A percentile compares a stretch with the other conserved stretches of the same genome.
These are phyloP conservation scores for Fraxinus velutina DNA, from an alignment of 305 asterid species.

Conservation along the genomic window DNA sequence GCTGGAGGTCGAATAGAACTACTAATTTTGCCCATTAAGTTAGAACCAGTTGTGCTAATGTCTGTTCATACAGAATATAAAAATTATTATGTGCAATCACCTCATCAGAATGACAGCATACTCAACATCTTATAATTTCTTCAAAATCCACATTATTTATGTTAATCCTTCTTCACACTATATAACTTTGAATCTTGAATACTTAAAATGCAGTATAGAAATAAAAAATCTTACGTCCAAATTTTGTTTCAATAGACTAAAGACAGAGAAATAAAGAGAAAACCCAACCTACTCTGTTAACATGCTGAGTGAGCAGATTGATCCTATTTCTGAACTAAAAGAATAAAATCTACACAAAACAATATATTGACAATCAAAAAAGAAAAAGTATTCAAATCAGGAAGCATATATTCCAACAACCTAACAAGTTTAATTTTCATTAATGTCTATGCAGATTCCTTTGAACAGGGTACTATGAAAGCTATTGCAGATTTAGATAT, in stretches of 20 bases:
- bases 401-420: conserved; percentile 17
- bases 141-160: conserved; percentile 10
- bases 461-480: conserved; percentile 8
- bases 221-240: neutral
- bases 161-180: neutral
- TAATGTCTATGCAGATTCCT: neutral
- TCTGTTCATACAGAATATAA: conserved; percentile 28
- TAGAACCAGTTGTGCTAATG: conserved; percentile 27
- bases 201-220: neutral
- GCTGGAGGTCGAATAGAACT: conserved; percentile 23
- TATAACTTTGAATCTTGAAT: conserved; percentile 1
- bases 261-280: neutral
- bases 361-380: conserved; percentile 7
- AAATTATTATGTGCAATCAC: conserved; percentile 10
- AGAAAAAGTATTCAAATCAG: conserved; percentile 10
- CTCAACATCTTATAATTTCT: conserved; percentile 5
- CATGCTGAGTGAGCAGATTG: neutral
- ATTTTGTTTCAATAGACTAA: conserved; percentile 14
- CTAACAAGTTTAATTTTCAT: conserved; percentile 3
- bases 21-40: conserved; percentile 24
- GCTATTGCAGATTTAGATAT: conserved; percentile 9
- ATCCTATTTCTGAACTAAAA: conserved; percentile 12
- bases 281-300: neutral
- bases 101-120: conserved; percentile 3
- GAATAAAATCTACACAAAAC: neutral